These are phyloP conservation scores for Mucor indicus DNA, from an alignment of 371 early-diverging fungal genomes.

Conservation along the genomic window DNA sequence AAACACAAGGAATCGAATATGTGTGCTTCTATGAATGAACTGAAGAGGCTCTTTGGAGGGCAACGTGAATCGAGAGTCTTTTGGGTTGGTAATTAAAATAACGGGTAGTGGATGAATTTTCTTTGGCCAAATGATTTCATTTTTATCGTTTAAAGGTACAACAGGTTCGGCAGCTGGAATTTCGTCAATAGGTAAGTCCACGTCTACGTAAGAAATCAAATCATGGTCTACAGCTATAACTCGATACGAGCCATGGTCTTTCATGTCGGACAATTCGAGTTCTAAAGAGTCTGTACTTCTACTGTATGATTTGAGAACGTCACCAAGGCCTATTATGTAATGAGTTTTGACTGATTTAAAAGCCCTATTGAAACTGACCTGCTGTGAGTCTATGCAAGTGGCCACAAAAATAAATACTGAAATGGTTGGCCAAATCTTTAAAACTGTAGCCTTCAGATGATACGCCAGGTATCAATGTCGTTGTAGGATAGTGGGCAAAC, in stretches of 20 bases:
- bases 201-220: constrained; percentile 78
- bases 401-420: constrained; percentile 82
- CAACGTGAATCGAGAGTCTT: constrained; percentile 75
- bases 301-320: constrained; percentile 63
- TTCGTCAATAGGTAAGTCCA: constrained; percentile 53
- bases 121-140: constrained; percentile 13
- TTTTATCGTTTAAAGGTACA: constrained; percentile 6
- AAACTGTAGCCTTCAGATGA: constrained; percentile 61
- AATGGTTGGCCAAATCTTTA: constrained; percentile 52
- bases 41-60: constrained; percentile 71
- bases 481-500: constrained; percentile 85
- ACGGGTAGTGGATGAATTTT: constrained; percentile 59
- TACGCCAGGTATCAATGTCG: constrained; percentile 70
- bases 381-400: constrained; percentile 80
- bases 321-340: constrained; percentile 55
- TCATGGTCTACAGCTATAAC: constrained; percentile 88
- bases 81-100: constrained; percentile 86
- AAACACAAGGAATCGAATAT: constrained; percentile 78
- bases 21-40: constrained; percentile 54
- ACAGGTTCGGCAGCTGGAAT: constrained; percentile 37
- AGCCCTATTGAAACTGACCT: constrained; percentile 50
- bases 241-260: constrained; percentile 77
- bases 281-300: constrained; percentile 63
- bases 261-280: constrained; percentile 87
- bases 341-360: background rate